Evolutionary conservation across 768 basidiomycete genomes (phyloP).

Genomic region (Paxillus rubicundulus): DNA sequence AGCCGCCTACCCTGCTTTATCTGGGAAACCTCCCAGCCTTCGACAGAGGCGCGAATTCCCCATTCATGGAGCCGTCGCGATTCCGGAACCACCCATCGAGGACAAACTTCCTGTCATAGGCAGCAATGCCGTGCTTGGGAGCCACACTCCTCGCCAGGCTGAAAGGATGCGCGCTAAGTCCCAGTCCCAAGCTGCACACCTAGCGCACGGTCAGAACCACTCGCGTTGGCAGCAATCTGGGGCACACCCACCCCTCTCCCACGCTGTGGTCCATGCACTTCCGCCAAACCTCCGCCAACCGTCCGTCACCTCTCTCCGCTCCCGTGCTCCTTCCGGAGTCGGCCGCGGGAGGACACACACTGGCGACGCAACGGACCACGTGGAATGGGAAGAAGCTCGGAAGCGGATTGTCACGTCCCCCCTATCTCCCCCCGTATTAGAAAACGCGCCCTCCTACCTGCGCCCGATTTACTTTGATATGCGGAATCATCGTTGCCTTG

Average conservation of each 20-base stretch:
- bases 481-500: not conserved
- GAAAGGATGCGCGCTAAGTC: conserved; percentile 2
- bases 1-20: conserved; percentile 1
- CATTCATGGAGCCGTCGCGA: not conserved
- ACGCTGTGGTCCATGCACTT: not conserved
- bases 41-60: not conserved
- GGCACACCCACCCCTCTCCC: not conserved
- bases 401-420: conserved; percentile 1
- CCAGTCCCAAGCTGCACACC: not conserved
- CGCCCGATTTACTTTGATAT: conserved; percentile 11
- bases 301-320: not conserved
- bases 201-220: not conserved
- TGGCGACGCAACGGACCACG: not conserved
- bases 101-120: not conserved
- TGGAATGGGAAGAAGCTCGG: not conserved
- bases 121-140: not conserved
- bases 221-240: not conserved
- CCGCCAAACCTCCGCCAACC: not conserved
- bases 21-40: not conserved
- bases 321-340: not conserved
- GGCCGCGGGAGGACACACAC: not conserved
- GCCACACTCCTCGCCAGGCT: not conserved
- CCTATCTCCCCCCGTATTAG: not conserved
- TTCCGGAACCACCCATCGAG: not conserved
- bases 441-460: conserved; percentile 1